phyloP scores from a whole-genome alignment of 495 filamentous ascomycete genomes.

The Podospora anserina region DNA sequence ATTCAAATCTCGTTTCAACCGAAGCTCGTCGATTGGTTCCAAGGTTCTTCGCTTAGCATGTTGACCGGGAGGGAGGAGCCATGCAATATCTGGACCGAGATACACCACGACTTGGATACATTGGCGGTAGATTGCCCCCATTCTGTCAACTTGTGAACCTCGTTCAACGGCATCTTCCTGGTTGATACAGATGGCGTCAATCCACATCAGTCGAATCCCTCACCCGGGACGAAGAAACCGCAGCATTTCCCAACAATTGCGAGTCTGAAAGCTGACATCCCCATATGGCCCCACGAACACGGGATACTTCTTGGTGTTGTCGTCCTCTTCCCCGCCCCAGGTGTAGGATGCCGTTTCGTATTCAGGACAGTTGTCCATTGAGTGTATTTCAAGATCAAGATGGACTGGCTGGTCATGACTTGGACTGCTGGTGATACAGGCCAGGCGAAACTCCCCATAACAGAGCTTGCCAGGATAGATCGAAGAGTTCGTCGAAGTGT shows the following conservation, averaged over 20 bases:
- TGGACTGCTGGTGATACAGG: not conserved
- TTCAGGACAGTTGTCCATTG: constrained; percentile 24
- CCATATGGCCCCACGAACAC: constrained; percentile 32
- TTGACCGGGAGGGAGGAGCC: not conserved
- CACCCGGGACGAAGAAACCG: constrained; percentile 19
- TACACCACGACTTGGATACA: constrained; percentile 26
- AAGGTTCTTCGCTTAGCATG: constrained; percentile 2
- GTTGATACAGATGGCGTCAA: constrained; percentile 34
- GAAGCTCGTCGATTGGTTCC: not conserved
- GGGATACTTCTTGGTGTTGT: constrained; percentile 17
- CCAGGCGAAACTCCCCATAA: constrained; percentile 3
- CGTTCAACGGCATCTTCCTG: constrained; percentile 25
- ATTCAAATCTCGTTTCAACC: not conserved
- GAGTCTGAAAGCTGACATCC: constrained; percentile 33
- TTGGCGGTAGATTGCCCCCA: constrained; percentile 23
- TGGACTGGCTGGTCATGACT: not conserved
- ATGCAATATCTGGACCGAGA: constrained; percentile 22
- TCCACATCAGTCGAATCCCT: constrained; percentile 18
- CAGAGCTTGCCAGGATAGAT: not conserved
- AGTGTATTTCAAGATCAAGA: not conserved
- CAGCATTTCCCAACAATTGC: constrained; percentile 33
- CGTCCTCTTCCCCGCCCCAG: constrained; percentile 33
- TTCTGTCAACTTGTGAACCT: constrained; percentile 23
- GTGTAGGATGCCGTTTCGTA: constrained; percentile 36
- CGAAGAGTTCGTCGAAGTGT: not conserved